Base-by-base conservation (phyloP, 129 eudicot species). In the Centaurea solstitialis region DNA sequence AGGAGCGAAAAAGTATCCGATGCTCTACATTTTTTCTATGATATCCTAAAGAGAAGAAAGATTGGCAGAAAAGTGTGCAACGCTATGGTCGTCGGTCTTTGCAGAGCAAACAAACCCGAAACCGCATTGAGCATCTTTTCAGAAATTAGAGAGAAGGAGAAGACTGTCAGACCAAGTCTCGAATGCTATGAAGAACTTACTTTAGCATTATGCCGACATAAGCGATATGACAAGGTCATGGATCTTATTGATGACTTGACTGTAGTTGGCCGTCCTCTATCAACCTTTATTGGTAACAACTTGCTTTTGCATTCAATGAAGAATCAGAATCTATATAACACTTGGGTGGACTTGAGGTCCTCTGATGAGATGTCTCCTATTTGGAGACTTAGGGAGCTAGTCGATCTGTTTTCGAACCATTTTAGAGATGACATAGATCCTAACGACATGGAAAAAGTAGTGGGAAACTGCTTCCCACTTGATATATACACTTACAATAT, bases 101-200 rank as follows among this genome's bases (percentile, higher is more conserved):
- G 97, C 81, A 89, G 74, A 86, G 87, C 81, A 13, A 41, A 77
- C 40, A 87, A 76, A 57, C 79, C 86, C 35, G 90, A 90, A 4
- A n/a, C 67, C 13, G 99, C 97, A 64, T 83, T 83, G n/a, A n/a
- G 68, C 11, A 39, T 81, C 40, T 87, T 92, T 73, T 38, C 41
- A 18, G 76, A 86, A 76, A 79, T 93, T 84, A 81, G 89, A 79
- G 74, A 77, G 57, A 77, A 75, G 3, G 82, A 77, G 6, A 12
- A 69, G 39, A 28, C 20, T 1, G 69, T 82, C 0, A 85, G 59
- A 62, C 91, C 94, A 2, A 85, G 87, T 74, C 81, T 92, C 4
- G 78, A 85, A 41, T 92, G 91, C 67, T 92, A 89, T 43, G 97
- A 92, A 75, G 99, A 90, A 85, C 91, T 94, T 53, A 71, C 92